Base-by-base conservation (phyloP, 2,329 filamentous ascomycete genomes). In the Pseudocercospora fijiensis region DNA sequence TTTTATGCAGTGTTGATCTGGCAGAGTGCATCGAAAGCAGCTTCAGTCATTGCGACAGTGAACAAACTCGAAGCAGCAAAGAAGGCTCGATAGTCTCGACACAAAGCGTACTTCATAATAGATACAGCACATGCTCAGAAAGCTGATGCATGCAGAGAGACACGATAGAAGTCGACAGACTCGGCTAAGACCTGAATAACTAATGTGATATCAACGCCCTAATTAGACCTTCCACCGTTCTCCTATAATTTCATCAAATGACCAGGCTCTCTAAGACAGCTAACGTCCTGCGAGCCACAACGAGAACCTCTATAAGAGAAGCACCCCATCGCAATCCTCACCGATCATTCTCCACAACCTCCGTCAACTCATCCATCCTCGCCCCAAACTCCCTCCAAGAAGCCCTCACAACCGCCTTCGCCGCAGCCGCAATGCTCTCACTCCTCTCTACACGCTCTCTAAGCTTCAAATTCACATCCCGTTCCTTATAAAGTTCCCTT, bases 1-100 rank as follows among this genome's bases (percentile, higher is more conserved):
- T 53, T 7, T 20, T 13, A 26, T 41, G 26, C 57, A 75, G 73
- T 63, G 53, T 61, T 75, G 30, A 73, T 75, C 28, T 71, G 67
- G 24, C 69, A 74, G 59, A 71, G 70, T 47, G 60, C 65, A 10
- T 33, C 65, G 18, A 57, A 67, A 45, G 58, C 68, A 9, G 71
- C 73, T 24, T 58, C 65, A 27, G 73, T 71, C 10, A 64, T 75
- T 20, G 57, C 59, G 43, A 64, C 58, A 10, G 65, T 67, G 5
- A 69, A 70, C 61, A 60, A 64, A 20, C 24, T 71, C 9, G 64
- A 71, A 18, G 33, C 56, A 8, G 51, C 67, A 51, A 75, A 74
- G 67, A 75, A 74, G 58, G 49, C 49, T 53, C 49, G 26, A n/a
- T 53, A 49, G 45, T 49, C 37, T n/a, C 37, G 37, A 41, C 37